phyloP scores from a whole-genome alignment of 1,139 yeast species.

The Geotrichum candidum region DNA sequence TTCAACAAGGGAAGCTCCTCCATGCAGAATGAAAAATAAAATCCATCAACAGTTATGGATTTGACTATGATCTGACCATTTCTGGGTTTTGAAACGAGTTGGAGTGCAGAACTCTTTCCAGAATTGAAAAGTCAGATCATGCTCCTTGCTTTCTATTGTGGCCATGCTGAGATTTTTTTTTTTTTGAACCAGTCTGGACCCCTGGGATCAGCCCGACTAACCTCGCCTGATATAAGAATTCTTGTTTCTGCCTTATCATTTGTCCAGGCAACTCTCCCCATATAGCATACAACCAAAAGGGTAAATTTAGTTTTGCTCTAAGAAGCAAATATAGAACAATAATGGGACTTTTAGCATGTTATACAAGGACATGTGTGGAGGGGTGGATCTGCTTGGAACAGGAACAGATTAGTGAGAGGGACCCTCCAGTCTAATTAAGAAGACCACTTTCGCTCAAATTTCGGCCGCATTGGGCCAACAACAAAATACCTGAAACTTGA shows the following conservation, averaged over 20 bases:
- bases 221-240: neutral
- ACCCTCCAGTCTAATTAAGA: neutral
- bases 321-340: neutral
- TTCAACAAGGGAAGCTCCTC: neutral
- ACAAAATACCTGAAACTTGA: neutral
- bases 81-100: neutral
- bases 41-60: neutral
- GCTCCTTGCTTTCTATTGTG: neutral
- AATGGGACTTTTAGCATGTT: slow-evolving; percentile 2
- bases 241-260: neutral
- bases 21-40: neutral
- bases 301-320: neutral
- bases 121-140: neutral
- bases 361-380: neutral
- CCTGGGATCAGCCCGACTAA: neutral
- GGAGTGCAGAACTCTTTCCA: neutral
- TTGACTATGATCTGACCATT: neutral
- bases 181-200: neutral
- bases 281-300: neutral
- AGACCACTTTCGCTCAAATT: neutral
- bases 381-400: neutral
- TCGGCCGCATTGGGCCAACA: neutral
- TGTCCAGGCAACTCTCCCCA: neutral
- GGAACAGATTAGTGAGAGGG: neutral
- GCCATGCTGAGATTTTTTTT: neutral